Base-by-base conservation (phyloP, 495 filamentous ascomycete species). In the Neurospora terricola region DNA sequence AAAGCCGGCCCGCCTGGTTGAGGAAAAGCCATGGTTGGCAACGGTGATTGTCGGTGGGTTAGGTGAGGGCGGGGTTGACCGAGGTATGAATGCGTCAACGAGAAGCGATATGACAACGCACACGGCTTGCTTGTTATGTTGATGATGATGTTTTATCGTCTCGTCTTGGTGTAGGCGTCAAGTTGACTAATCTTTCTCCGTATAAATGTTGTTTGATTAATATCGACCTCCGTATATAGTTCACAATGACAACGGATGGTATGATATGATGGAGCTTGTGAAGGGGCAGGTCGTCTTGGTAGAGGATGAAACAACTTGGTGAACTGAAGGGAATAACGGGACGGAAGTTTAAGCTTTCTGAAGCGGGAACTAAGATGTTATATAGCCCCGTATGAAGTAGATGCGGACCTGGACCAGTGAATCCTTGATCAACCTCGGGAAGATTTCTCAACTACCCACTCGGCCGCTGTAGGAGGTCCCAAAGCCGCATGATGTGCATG, bases 1-100 rank as follows among this genome's bases (percentile, higher is more conserved):
- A 80, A 80, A 59, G 72, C 73, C 45, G 73, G 71, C 36, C 72
- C 71, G 72, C 70, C 73, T 14, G 75, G 54, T 43, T 62, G 73
- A 18, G 72, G 59, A 21, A 75, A 78, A 11, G 79, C 78, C 80
- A 81, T 81, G 68, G 38, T 73, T 40, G 42, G 74, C 18, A 68
- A 36, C 27, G 10, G 43, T 34, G 45, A n/a, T 70, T 68, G 23
- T 74, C 69, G 21, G 21, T 69, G 27, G 36, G 16, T 21, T 14
- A 48, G 38, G n/a, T 27, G 69, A 54, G 45, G 68, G 40, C 40
- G 38, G 36, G 5, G 2, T 36, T 18, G 21, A 36, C 12, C 4
- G 7, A 18, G n/a, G 30, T 36, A 40, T 59, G 45, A 38, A 34
- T 72, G 54, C 42, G 66, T 39, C 68, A 48, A 73, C 27, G 27